phyloP scores from a whole-genome alignment of 345 rosid genomes.

The Viola odorata region DNA sequence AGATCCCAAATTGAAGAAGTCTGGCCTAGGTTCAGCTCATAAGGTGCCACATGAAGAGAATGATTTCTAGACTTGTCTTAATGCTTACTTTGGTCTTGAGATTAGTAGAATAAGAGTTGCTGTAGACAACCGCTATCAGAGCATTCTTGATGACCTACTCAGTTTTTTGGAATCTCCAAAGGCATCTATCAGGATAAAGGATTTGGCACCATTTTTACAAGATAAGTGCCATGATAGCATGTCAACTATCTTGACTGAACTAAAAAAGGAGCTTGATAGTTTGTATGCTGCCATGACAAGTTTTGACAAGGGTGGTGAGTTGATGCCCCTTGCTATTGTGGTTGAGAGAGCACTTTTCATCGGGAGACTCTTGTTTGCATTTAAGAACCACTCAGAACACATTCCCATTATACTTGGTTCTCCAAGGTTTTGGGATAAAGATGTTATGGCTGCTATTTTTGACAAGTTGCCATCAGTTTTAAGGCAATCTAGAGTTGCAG shows the following conservation, averaged over 20 bases:
- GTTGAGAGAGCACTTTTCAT: conserved; percentile 86
- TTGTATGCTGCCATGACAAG: conserved; percentile 47
- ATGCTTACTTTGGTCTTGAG: conserved; percentile 83
- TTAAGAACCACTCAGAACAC: conserved; percentile 72
- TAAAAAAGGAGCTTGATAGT: conserved; percentile 60
- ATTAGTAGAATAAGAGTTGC: conserved; percentile 82
- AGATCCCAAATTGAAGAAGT: conserved; percentile 63
- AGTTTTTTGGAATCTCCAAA: conserved; percentile 90
- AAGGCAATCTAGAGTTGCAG: conserved; percentile 51
- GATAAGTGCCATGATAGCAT: conserved; percentile 72
- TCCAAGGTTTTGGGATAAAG: conserved; percentile 90
- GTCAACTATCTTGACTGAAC: conserved; percentile 55
- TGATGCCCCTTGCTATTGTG: conserved; percentile 47
- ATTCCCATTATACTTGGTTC: conserved; percentile 81
- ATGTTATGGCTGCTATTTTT: conserved; percentile 43
- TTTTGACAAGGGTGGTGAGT: conserved; percentile 31
- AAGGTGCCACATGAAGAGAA: conserved; percentile 52
- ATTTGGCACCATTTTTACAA: conserved; percentile 75
- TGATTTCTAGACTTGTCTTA: conserved; percentile 70
- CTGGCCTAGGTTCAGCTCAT: conserved; percentile 35
- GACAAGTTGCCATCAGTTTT: conserved; percentile 62
- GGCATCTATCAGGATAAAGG: conserved; percentile 73
- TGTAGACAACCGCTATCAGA: conserved; percentile 68
- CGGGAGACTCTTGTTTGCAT: conserved; percentile 87
- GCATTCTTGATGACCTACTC: conserved; percentile 73